Evolutionary conservation across 2,329 filamentous ascomycete genomes (phyloP).

Genomic region (Herpotrichia juniperi): DNA sequence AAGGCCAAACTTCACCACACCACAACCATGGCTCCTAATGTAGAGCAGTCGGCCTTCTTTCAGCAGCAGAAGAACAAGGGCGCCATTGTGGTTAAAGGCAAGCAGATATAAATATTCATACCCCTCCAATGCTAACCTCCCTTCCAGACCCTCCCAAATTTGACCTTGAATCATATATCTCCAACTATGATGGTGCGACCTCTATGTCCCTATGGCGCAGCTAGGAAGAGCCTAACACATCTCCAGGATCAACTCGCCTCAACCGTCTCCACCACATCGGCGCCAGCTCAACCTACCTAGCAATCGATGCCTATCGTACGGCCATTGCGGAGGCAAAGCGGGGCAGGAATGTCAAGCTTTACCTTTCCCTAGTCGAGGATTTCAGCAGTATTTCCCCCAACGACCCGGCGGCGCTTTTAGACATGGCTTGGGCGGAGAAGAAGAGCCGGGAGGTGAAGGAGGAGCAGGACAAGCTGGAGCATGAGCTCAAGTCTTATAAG

Average conservation of each 20-base stretch:
- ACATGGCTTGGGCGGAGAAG: constrained; percentile 76
- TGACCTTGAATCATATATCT: constrained; percentile 87
- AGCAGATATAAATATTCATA: not conserved
- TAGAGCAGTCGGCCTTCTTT: constrained; percentile 46
- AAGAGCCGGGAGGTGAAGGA: constrained; percentile 69
- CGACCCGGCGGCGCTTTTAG: constrained; percentile 70
- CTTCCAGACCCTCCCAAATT: constrained; percentile 77
- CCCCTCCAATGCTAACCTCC: constrained; percentile 19
- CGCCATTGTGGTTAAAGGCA: constrained; percentile 40
- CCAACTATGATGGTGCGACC: constrained; percentile 79
- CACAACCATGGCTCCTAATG: constrained; percentile 36
- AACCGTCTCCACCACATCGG: constrained; percentile 85
- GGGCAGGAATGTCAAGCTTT: constrained; percentile 74
- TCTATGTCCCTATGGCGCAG: not conserved
- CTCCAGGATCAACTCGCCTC: constrained; percentile 76
- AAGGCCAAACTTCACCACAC: not conserved
- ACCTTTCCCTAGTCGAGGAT: constrained; percentile 70
- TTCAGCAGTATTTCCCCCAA: constrained; percentile 68
- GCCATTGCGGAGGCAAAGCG: constrained; percentile 78
- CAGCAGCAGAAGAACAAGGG: constrained; percentile 33
- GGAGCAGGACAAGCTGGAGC: constrained; percentile 78
- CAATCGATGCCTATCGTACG: constrained; percentile 78
- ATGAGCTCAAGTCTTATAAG: constrained; percentile 89
- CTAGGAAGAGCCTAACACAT: not conserved
- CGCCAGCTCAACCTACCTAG: constrained; percentile 74